These are phyloP conservation scores for Saccharomycopsis phalli DNA, from an alignment of 1,139 yeast genomes.

Conservation along the genomic window DNA sequence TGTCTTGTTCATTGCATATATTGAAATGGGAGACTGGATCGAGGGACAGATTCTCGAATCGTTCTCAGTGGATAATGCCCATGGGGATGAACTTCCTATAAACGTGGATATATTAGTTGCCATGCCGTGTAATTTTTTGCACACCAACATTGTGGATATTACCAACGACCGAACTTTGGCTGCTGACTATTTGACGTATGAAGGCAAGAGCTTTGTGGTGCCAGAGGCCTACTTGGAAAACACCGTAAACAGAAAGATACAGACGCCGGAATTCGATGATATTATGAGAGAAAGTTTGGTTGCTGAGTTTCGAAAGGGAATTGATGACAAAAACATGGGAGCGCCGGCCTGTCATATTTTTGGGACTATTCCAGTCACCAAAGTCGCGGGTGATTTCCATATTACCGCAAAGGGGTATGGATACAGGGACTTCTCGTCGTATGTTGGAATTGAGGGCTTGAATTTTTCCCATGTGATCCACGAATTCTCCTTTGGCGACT, in stretches of 20 bases:
- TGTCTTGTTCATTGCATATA: constrained; percentile 65
- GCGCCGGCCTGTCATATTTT: constrained; percentile 82
- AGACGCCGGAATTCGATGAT: constrained; percentile 60
- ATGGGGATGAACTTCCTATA: constrained; percentile 53
- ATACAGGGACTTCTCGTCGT: constrained; percentile 38
- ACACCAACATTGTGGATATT: constrained; percentile 68
- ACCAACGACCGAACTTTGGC: constrained; percentile 76
- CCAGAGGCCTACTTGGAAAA: constrained; percentile 41
- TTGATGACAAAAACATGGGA: constrained; percentile 30
- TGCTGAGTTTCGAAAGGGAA: constrained; percentile 46
- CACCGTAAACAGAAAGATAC: constrained; percentile 38
- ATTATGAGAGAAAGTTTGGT: constrained; percentile 55
- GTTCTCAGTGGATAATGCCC: constrained; percentile 60
- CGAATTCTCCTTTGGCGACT: constrained; percentile 87
- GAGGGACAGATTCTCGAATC: constrained; percentile 80
- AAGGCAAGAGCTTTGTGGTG: constrained; percentile 48
- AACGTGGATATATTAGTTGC: constrained; percentile 76
- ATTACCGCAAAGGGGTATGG: constrained; percentile 73
- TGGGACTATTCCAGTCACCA: constrained; percentile 81
- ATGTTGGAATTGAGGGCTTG: constrained; percentile 39
- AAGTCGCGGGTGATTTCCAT: constrained; percentile 78
- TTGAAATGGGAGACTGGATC: constrained; percentile 77
- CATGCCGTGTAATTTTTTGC: constrained; percentile 73
- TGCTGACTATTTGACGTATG: constrained; percentile 59
- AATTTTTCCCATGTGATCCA: constrained; percentile 80